phyloP scores from a whole-genome alignment of 2,329 filamentous ascomycete species.

The Cordyceps fumosorosea region DNA sequence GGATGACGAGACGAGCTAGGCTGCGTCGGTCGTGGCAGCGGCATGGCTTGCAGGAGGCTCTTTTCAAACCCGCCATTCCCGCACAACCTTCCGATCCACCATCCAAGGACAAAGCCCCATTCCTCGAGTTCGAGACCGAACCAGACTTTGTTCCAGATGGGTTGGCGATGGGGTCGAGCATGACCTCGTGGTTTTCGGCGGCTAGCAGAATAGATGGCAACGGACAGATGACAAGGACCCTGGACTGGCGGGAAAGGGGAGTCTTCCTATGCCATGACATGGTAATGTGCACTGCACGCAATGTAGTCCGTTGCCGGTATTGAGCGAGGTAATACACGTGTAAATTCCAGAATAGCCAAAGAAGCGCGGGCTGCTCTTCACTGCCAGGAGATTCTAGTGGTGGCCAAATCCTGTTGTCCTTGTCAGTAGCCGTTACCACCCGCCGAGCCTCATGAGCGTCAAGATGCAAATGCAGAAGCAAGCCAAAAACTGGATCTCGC shows the following conservation, averaged over 20 bases:
- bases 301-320: not conserved
- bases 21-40: not conserved
- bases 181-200: not conserved
- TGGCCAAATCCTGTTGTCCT: not conserved
- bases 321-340: too few relatives aligned
- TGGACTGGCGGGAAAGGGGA: not conserved
- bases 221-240: not conserved
- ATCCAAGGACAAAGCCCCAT: slow-evolving; percentile 11
- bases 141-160: slow-evolving; percentile 17
- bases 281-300: not conserved
- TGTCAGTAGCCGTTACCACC: not conserved
- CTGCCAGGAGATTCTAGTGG: not conserved
- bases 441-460: not conserved
- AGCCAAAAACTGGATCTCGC: slow-evolving; percentile 5
- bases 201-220: not conserved
- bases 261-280: not conserved
- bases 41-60: slow-evolving; percentile 11
- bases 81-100: slow-evolving; percentile 15
- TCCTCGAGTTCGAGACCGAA: slow-evolving; percentile 16
- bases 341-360: not conserved
- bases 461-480: not conserved
- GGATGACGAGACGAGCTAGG: slow-evolving; percentile 8
- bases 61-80: slow-evolving; percentile 11
- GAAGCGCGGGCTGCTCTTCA: not conserved
- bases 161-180: slow-evolving; percentile 11